A percentile compares a stretch with the other conserved stretches of the same genome.
phyloP scores from a whole-genome alignment of 495 filamentous ascomycete species.

The Penicillium argentinense region DNA sequence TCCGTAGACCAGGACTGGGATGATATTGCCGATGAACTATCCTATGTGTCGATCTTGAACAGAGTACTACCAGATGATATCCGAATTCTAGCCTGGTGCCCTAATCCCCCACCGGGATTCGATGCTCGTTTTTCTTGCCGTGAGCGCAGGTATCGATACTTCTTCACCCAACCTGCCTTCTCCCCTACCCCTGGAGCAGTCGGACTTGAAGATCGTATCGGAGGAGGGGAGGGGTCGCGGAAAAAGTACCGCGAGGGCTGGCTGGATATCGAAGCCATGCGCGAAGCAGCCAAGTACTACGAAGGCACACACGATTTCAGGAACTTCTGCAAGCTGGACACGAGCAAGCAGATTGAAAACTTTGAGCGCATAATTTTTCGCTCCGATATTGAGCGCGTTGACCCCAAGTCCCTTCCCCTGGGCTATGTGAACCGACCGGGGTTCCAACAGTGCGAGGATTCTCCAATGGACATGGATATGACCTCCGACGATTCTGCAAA shows the following conservation, averaged over 20 bases:
- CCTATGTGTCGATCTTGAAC: constrained; percentile 80
- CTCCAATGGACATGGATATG: constrained; percentile 16
- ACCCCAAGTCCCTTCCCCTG: constrained; percentile 46
- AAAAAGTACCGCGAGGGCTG: constrained; percentile 50
- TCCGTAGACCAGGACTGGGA: constrained; percentile 58
- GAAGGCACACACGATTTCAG: constrained; percentile 90
- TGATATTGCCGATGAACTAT: constrained; percentile 75
- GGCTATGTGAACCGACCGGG: constrained; percentile 34
- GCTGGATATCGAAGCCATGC: constrained; percentile 86
- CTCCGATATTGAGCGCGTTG: constrained; percentile 69
- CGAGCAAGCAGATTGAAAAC: constrained; percentile 78
- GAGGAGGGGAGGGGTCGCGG: constrained; percentile 19
- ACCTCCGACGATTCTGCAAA: constrained; percentile 14
- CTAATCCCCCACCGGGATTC: constrained; percentile 72
- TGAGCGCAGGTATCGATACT: constrained; percentile 88
- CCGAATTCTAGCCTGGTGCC: constrained; percentile 89
- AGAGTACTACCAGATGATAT: constrained; percentile 86
- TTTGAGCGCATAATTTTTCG: constrained; percentile 76
- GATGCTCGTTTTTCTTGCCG: constrained; percentile 91
- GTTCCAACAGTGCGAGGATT: constrained; percentile 30
- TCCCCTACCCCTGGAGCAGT: constrained; percentile 51
- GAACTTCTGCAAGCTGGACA: constrained; percentile 93
- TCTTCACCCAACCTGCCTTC: constrained; percentile 93
- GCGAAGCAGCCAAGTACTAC: constrained; percentile 70
- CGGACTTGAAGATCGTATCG: constrained; percentile 31